Evolutionary conservation across 768 basidiomycete genomes (phyloP), one percentile per base, ranked within the genome.

Genomic region (Sutorius australiensis): DNA sequence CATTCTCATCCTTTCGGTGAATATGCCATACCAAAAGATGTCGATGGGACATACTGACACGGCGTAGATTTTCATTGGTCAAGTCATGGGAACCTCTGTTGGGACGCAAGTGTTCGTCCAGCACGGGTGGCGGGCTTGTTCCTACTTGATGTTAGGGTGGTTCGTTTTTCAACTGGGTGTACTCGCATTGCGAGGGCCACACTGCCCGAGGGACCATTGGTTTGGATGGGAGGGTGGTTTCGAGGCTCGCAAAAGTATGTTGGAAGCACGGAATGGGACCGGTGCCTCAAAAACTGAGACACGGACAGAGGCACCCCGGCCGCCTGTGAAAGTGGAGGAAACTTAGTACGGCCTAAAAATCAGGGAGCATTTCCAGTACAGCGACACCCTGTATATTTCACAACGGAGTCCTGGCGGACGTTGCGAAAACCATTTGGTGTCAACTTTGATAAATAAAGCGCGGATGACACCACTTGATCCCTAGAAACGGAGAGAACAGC

Each of bases 21-120:
- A 77, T 66, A 40, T 14, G 27, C 21, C 2, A 13, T 12, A 16
- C 7, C 10, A 16, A 6, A 2, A 27, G 17, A 8, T 16, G n/a
- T 44, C 11, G 13, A 24, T 16, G 6, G 6, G 1, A 14, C 6
- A 3, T 39, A 2, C 33, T 40, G 42, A 58, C 19, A 40, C 38
- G 1, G 9, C 24, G 24, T 48, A 76, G 71, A 57, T 87, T 31
- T 89, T 90, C 67, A 76, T 88, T 24, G 91, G 91, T 0, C 89
- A 92, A 72, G 86, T 92, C 11, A 83, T 87, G 70, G 91, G 91
- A 16, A 91, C 89, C 0, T 77, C 86, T 0, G 84, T 85, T 1
- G 85, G 89, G 31, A 86, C 88, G 0, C 67, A 79, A 33, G 78
- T 92, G 3, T 93, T 89, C 69, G 76, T 85, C 30, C 59, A 73